Base-by-base conservation (phyloP, 306 rosid genomes). In the Cucumis sativus region DNA sequence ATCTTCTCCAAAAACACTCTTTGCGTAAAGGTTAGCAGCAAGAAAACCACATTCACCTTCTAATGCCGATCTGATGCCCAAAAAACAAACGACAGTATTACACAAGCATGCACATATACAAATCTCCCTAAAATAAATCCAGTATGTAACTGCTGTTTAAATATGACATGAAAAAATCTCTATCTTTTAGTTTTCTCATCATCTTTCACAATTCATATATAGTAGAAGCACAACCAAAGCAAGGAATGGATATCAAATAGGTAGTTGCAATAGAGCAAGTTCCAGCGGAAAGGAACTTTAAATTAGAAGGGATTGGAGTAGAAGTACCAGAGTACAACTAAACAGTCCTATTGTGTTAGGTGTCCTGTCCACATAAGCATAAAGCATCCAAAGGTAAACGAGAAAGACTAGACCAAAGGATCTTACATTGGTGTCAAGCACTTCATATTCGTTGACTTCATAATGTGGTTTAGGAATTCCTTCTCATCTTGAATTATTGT, bases 1-100 rank as follows among this genome's bases (percentile, higher is more conserved):
- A 83, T 96, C 99, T 84, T 96, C 99, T 78, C 99, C 99, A 56
- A 96, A 96, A 49, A 92, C 97, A 84, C 99, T 96, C 90, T 92
- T 96, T 1, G 99, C 99, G 30, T 92, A 96, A 55, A 96, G 84
- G 84, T 96, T 96, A 15, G 99, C 98, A 17, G 99, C 98, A 1
- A 96, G 88, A 84, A 96, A 93, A 55, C 99, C 99, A 79, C 99
- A 96, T 67, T 92, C 99, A 3, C 99, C 99, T 80, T 91, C 99
- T 83, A 92, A 81, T 45, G 97, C 99, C 73, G 97, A 96, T 80
- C 99, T 96, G 80, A 80, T 62, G 47, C 66, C 81, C 64, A 75
- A 63, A 62, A 67, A 67, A 18, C 25, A 45, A 30, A 71, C 0
- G 41, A 47, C 41, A 70, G 8, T 23, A 45, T 70, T 45, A 69